Base-by-base conservation (phyloP, 2,329 filamentous ascomycete genomes). In the Fusarium mexicanum region DNA sequence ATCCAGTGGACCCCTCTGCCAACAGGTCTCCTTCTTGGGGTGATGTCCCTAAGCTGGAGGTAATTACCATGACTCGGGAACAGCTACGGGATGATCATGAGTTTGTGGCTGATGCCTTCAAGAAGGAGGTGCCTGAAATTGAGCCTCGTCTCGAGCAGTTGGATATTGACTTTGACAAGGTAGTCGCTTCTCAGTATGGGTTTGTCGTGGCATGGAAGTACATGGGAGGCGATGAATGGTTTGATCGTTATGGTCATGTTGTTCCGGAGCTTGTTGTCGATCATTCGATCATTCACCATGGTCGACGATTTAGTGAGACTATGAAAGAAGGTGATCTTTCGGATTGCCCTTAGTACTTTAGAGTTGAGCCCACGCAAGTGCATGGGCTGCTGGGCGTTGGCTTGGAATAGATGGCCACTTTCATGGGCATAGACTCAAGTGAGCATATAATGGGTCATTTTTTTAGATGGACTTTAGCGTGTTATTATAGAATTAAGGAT, bases 401-500 rank as follows among this genome's bases (percentile, higher is more conserved):
- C 6, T 17, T 8, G 10, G 50, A 22, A 37, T 5, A 37, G 9
- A 2, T 16, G 8, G 13, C 6, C 12, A 53, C 9, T 20, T 37
- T 37, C 8, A 33, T 18, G 22, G 22, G 5, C 4, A 16, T 14
- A 20, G 31, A 8, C 9, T 53, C 33, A 16, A 11, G 33, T 6
- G 7, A 54, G 7, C 12, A 54, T 3, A 22, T 22, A 22, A 0
- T 12, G 10, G 3, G 22, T 3, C 26, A 2, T 9, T 2, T 29
- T 12, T 9, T 26, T 12, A 2, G 11, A 22, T 22, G 6, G 18
- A 7, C 18, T 5, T 6, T 6, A 2, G 7, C 5, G 13, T 26
- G 1, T 26, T 9, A 9, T 26, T 9, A 10, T 6, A 17, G 5
- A 22, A 38, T 38, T 26, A 11, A 22, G 14, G 4, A 17, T 0